These are phyloP conservation scores for Brettanomyces nanus DNA, from an alignment of 805 yeast species.

Conservation along the genomic window DNA sequence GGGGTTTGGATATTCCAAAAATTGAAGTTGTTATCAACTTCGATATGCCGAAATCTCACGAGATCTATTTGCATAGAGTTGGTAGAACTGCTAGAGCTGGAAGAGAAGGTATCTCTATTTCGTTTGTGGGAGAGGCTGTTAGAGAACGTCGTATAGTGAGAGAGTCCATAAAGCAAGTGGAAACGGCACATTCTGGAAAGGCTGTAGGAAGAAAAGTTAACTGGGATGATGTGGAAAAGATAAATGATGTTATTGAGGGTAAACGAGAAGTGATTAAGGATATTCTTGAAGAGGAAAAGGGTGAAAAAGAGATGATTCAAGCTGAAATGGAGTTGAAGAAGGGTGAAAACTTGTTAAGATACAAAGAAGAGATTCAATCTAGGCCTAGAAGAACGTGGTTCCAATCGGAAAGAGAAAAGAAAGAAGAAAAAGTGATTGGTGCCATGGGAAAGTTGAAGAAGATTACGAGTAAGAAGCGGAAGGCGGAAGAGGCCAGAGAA, in stretches of 20 bases:
- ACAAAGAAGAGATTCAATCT: constrained; percentile 72
- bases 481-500: constrained; percentile 55
- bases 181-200: constrained; percentile 37
- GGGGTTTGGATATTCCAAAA: constrained; percentile 98
- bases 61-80: constrained; percentile 90
- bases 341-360: constrained; percentile 77
- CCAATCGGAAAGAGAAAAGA: constrained; percentile 52
- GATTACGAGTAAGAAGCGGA: constrained; percentile 59
- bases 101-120: constrained; percentile 85
- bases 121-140: constrained; percentile 90
- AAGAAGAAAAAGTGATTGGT: constrained; percentile 27
- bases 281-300: constrained; percentile 78
- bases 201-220: constrained; percentile 89
- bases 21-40: constrained; percentile 90
- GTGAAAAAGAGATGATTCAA: constrained; percentile 72
- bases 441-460: constrained; percentile 38
- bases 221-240: constrained; percentile 74
- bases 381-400: constrained; percentile 98
- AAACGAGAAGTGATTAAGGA: constrained; percentile 61
- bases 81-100: constrained; percentile 99
- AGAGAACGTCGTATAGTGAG: constrained; percentile 86
- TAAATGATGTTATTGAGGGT: constrained; percentile 51
- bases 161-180: constrained; percentile 70
- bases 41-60: constrained; percentile 93
- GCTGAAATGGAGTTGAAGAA: constrained; percentile 89